Conservation (phyloP, 164 flowering plant species). For the Malania oleifera region DNA sequence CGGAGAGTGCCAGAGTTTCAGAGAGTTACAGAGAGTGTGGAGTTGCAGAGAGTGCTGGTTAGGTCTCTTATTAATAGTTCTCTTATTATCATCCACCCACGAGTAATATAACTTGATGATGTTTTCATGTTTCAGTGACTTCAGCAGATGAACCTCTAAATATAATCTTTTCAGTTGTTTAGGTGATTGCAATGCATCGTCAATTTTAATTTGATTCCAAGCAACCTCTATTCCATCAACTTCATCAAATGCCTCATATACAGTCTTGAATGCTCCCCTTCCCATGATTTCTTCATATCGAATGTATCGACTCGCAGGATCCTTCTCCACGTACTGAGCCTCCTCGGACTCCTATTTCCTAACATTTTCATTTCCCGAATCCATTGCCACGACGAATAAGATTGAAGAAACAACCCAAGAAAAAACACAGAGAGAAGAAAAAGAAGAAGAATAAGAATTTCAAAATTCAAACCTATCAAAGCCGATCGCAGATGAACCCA, state of each 20-base stretch:
- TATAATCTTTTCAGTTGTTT: slow-evolving; percentile 54
- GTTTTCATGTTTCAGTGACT: slow-evolving; percentile 63
- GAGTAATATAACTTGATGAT: slow-evolving; percentile 60
- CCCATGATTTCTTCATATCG: slow-evolving; percentile 75
- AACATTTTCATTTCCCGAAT: not conserved
- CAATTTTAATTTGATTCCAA: slow-evolving; percentile 66
- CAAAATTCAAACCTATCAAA: not conserved
- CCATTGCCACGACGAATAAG: slow-evolving; percentile 8
- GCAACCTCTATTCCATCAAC: slow-evolving; percentile 86
- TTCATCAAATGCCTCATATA: slow-evolving; percentile 92
- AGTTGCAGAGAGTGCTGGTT: too few relatives aligned
- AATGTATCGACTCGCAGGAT: slow-evolving; percentile 66
- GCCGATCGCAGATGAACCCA: slow-evolving; percentile 1
- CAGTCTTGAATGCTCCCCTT: slow-evolving; percentile 89
- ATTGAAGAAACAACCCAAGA: not conserved
- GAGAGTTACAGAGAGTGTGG: too few relatives aligned
- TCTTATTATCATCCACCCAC: slow-evolving; percentile 73
- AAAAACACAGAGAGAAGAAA: slow-evolving; percentile 2
- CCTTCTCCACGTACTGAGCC: slow-evolving; percentile 43
- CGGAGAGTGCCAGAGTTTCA: too few relatives aligned
- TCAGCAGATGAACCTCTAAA: slow-evolving; percentile 73
- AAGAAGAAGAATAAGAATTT: not conserved
- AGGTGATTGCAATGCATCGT: slow-evolving; percentile 61
- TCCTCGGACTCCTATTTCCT: slow-evolving; percentile 21
- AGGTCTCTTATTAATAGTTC: slow-evolving; percentile 75